These are phyloP conservation scores for Exserohilum rostratum DNA, from an alignment of 2,329 filamentous ascomycete genomes.

Conservation along the genomic window DNA sequence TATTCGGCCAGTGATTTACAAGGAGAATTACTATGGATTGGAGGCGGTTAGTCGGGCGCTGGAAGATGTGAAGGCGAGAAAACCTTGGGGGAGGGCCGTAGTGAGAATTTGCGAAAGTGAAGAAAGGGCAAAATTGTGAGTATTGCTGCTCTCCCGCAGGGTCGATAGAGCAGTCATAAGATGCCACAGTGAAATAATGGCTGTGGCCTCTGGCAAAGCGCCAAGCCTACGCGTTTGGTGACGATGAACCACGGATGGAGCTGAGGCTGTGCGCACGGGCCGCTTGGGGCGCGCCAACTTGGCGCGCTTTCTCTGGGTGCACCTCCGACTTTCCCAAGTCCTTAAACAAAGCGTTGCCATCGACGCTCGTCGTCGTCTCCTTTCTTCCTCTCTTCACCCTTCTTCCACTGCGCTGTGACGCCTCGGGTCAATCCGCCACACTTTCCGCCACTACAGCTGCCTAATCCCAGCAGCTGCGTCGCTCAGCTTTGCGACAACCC, in stretches of 20 bases:
- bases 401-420: constrained; percentile 1
- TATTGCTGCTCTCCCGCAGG: not conserved
- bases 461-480: constrained; percentile 1
- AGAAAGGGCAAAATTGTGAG: not conserved
- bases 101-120: constrained; percentile 50
- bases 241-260: not conserved
- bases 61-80: constrained; percentile 57
- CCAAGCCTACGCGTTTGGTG: not conserved
- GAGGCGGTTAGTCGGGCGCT: constrained; percentile 58
- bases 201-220: not conserved
- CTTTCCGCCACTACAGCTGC: not conserved
- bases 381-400: constrained; percentile 2
- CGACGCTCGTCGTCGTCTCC: constrained; percentile 16
- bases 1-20: constrained; percentile 60
- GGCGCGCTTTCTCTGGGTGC: constrained; percentile 30
- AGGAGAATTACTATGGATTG: constrained; percentile 57
- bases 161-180: not conserved
- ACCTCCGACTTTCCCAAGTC: constrained; percentile 19
- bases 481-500: constrained; percentile 17
- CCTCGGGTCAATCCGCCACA: not conserved
- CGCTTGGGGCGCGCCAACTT: constrained; percentile 13
- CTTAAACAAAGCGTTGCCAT: constrained; percentile 29
- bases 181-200: not conserved
- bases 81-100: constrained; percentile 63
- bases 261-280: constrained; percentile 15